Base-by-base conservation (phyloP, 2,329 filamentous ascomycete genomes). In the Fusarium lyarnte region DNA sequence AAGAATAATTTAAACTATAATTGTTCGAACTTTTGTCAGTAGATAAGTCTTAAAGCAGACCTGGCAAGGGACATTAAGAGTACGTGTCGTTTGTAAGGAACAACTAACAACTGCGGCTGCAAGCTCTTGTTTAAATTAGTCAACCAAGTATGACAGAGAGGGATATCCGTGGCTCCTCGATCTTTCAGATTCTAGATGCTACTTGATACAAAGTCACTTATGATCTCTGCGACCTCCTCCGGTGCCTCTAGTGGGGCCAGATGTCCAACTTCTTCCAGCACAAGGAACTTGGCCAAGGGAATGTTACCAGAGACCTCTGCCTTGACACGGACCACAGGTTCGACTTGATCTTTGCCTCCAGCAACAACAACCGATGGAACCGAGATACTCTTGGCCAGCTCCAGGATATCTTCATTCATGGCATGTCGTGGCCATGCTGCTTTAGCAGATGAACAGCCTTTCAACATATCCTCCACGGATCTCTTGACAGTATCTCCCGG, bases 131-230 rank as follows among this genome's bases (percentile, higher is more conserved):
- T n/a, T n/a, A n/a, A n/a, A n/a, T n/a, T n/a, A n/a, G n/a, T n/a
- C n/a, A n/a, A n/a, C n/a, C n/a, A n/a, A n/a, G n/a, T n/a, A n/a
- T n/a, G n/a, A n/a, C n/a, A n/a, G n/a, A 35, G 14, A 35, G 19
- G 36, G 19, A 38, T 38, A 8, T 21, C 6, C 1, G 1, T 38
- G 21, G 19, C 2, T 38, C 0, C 19, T 7, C 6, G 19, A 7
- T 8, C 13, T 1, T 13, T 45, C 3, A 27, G 11, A 1, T 10
- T 19, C 29, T 49, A 33, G 14, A 13, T 31, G 0, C 1, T 3
- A 1, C 3, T 7, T 2, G 16, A 33, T 7, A 16, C 2, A 3
- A 49, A 29, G 2, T 12, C 6, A 8, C 2, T 7, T 29, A 58
- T n/a, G 7, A 38, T 23, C 9, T 8, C 8, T 14, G 54, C 21